phyloP scores from a whole-genome alignment of 73 alveolate genomes.

The Blepharisma stoltei region DNA sequence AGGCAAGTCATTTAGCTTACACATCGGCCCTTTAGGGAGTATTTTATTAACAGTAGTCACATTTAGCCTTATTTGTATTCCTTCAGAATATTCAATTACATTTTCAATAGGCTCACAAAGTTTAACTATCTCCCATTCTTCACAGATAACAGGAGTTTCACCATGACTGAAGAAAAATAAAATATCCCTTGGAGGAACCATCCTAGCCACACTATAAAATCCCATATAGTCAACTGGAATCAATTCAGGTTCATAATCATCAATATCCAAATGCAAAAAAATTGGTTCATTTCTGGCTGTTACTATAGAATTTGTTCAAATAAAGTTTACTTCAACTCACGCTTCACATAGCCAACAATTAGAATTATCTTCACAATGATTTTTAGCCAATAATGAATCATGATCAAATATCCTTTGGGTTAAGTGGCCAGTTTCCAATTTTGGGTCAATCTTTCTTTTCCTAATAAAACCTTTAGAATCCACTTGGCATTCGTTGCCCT shows the following conservation, averaged over 20 bases:
- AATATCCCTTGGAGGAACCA: not conserved
- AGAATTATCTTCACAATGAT: not conserved
- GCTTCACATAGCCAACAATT: slow-evolving; percentile 16
- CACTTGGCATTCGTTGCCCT: not conserved
- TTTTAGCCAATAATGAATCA: not conserved
- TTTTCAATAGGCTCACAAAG: not conserved
- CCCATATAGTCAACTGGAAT: not conserved
- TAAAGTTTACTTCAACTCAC: not conserved
- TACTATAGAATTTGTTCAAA: not conserved
- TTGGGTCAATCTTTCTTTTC: not conserved
- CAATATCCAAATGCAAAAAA: slow-evolving; percentile 15
- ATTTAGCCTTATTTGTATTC: not conserved
- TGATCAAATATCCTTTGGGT: not conserved
- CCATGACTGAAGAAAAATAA: not conserved
- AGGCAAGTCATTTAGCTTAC: not conserved
- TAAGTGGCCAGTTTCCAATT: not conserved
- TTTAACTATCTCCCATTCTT: not conserved
- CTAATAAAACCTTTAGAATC: not conserved
- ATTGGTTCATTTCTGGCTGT: not conserved
- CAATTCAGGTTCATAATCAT: not conserved
- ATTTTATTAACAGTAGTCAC: not conserved
- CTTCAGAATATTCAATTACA: not conserved
- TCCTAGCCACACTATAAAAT: not conserved
- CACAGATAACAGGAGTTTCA: not conserved
- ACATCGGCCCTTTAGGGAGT: not conserved